phyloP scores from a whole-genome alignment of 2,329 filamentous ascomycete genomes.

The Lachnellula hyalina region DNA sequence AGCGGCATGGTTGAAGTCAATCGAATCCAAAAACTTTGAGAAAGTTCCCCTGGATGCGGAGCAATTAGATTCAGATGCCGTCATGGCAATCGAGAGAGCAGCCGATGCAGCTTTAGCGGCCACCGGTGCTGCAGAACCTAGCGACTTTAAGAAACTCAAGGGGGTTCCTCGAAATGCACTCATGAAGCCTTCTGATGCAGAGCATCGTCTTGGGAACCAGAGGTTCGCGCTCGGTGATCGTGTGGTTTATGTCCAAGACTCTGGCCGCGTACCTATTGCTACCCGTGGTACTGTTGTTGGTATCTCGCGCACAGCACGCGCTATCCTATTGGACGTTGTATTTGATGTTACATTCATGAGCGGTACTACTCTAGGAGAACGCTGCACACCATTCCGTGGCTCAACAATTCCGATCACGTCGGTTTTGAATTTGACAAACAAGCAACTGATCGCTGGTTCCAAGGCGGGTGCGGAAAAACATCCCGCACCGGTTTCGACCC shows the following conservation, averaged over 20 bases:
- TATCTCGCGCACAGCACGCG: constrained; percentile 80
- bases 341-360: constrained; percentile 98
- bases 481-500: constrained; percentile 41
- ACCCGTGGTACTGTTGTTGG: constrained; percentile 91
- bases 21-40: constrained; percentile 89
- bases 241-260: constrained; percentile 86
- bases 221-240: constrained; percentile 81
- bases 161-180: constrained; percentile 82
- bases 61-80: constrained; percentile 87
- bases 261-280: constrained; percentile 91
- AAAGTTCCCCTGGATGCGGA: constrained; percentile 94
- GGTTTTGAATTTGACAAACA: constrained; percentile 80
- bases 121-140: constrained; percentile 38
- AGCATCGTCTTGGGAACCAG: constrained; percentile 84
- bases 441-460: constrained; percentile 70
- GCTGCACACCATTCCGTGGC: constrained; percentile 88
- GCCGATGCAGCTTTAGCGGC: constrained; percentile 59
- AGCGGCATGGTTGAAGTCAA: constrained; percentile 82
- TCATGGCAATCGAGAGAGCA: constrained; percentile 71
- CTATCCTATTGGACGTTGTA: constrained; percentile 80
- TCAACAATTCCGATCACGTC: constrained; percentile 85
- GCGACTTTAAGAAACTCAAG: constrained; percentile 63
- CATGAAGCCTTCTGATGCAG: constrained; percentile 91
- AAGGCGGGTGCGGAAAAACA: constrained; percentile 52
- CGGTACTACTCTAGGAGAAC: constrained; percentile 82